Evolutionary conservation across 2,329 filamentous ascomycete genomes (phyloP).

Genomic region (Alternaria dauci): DNA sequence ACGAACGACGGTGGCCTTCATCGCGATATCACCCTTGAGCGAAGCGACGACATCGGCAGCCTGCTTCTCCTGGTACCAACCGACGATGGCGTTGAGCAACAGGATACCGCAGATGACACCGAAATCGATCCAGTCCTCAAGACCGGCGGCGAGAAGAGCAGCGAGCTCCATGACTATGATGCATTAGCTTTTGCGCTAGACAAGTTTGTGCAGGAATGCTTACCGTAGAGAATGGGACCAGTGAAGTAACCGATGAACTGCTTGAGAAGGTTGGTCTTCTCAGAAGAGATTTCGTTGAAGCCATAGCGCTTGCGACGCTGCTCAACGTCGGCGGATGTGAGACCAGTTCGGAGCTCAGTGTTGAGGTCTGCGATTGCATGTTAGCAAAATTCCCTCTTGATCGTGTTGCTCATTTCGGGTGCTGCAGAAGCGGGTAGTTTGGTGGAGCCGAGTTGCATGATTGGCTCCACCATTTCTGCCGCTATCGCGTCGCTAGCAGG

Average conservation of each 20-base stretch:
- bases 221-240: constrained; percentile 80
- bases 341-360: constrained; percentile 72
- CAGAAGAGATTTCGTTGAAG: constrained; percentile 75
- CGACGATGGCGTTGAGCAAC: constrained; percentile 76
- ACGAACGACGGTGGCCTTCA: constrained; percentile 74
- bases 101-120: constrained; percentile 81
- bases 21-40: constrained; percentile 80
- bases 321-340: constrained; percentile 68
- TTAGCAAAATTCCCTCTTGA: constrained; percentile 50
- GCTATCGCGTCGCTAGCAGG: constrained; percentile 15
- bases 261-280: constrained; percentile 78
- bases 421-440: constrained; percentile 25
- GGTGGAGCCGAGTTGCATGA: constrained; percentile 29
- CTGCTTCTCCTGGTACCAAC: constrained; percentile 85
- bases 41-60: constrained; percentile 72
- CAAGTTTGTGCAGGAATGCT: constrained; percentile 45
- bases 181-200: constrained; percentile 20
- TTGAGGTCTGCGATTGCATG: constrained; percentile 57
- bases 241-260: constrained; percentile 80
- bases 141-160: constrained; percentile 75
- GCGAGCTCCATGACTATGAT: constrained; percentile 76
- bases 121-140: constrained; percentile 76
- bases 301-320: constrained; percentile 70
- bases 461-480: constrained; percentile 29
- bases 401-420: constrained; percentile 9